These are phyloP conservation scores for Arthrobotrys sphaeroides DNA, from an alignment of 2,329 filamentous ascomycete species.

Conservation along the genomic window DNA sequence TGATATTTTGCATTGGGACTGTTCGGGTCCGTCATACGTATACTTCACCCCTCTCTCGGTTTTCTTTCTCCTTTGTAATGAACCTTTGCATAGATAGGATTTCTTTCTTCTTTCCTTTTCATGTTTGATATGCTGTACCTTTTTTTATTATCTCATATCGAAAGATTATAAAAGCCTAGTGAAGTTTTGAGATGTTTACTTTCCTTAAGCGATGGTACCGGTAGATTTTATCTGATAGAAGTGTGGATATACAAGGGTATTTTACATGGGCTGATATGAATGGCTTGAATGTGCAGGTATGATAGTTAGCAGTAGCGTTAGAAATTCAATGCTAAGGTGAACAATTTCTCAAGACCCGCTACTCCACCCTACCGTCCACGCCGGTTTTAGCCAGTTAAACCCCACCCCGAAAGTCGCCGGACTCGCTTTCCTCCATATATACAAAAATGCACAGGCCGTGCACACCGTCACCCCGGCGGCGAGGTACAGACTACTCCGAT, in stretches of 20 bases:
- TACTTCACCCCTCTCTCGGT: not conserved
- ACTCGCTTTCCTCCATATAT: constrained; percentile 53
- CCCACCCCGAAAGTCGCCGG: constrained; percentile 46
- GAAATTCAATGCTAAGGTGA: no score
- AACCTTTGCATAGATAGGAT: constrained; percentile 51
- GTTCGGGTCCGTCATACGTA: not conserved
- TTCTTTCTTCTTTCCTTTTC: not conserved
- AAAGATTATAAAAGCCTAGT: constrained; percentile 30
- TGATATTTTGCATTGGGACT: no score
- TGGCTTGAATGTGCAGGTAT: no score
- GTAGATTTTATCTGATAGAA: no score
- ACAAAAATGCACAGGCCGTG: constrained; percentile 51
- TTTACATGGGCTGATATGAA: no score
- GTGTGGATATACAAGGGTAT: no score
- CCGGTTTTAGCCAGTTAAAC: constrained; percentile 54
- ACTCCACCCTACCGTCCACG: constrained; percentile 54
- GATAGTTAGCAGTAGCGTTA: no score
- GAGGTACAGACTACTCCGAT: constrained; percentile 85
- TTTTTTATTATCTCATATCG: constrained; percentile 10
- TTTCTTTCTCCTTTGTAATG: constrained; percentile 15
- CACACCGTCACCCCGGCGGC: constrained; percentile 69
- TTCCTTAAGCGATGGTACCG: not conserved
- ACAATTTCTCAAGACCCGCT: constrained; percentile 35
- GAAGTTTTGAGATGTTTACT: not conserved
- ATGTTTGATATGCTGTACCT: not conserved